phyloP scores from a whole-genome alignment of 164 flowering plant species.

The Aristolochia californica region DNA sequence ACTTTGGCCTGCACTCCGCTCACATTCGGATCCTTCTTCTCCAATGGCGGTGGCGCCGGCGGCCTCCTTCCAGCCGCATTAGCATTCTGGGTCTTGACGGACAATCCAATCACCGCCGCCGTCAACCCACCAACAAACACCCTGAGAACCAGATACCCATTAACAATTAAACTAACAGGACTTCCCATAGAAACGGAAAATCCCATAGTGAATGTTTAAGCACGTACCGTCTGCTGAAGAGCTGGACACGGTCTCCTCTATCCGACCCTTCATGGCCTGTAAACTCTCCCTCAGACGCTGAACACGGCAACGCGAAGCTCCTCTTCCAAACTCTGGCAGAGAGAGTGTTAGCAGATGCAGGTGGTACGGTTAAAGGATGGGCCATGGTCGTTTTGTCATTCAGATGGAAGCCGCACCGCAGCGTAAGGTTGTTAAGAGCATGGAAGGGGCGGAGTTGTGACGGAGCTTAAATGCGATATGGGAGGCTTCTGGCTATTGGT shows the following conservation, averaged over 20 bases:
- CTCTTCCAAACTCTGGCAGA: conserved; percentile 3
- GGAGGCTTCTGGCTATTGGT: conserved; percentile 12
- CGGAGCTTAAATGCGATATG: conserved; percentile 4
- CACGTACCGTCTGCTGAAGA: conserved; percentile 11
- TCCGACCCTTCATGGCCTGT: background rate
- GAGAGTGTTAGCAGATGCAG: conserved; percentile 6
- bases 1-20: conserved; percentile 74
- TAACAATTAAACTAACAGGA: background rate
- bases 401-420: background rate
- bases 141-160: conserved; percentile 21
- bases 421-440: background rate
- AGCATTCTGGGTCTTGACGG: conserved; percentile 18
- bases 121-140: conserved; percentile 27
- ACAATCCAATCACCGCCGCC: conserved; percentile 29
- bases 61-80: conserved; percentile 50
- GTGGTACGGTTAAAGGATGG: conserved; percentile 13
- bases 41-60: conserved; percentile 56
- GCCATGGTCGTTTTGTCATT: conserved; percentile 6
- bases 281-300: conserved; percentile 3
- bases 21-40: conserved; percentile 75
- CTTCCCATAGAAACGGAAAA: background rate
- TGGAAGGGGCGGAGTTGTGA: conserved; percentile 2
- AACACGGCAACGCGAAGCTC: conserved; percentile 1
- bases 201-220: background rate
- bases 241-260: background rate